A percentile compares a stretch with the other conserved stretches of the same genome.
Evolutionary conservation across 352 stramenopile genomes (phyloP).

Genomic region (Salisapilia sapeloensis): DNA sequence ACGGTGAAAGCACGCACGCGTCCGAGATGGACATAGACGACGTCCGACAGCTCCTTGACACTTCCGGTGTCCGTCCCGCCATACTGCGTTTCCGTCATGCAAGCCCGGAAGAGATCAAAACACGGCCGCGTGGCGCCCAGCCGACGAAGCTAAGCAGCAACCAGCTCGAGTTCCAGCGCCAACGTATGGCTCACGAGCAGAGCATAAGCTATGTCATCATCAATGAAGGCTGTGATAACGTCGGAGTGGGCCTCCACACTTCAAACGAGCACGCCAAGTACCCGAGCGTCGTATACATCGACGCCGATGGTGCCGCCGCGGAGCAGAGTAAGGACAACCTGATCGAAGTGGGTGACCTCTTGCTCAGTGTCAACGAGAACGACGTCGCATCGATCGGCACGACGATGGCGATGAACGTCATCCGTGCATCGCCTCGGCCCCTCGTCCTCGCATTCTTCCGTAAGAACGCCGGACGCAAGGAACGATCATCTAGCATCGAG

Average conservation of each 20-base stretch:
- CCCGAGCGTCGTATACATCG: conserved; percentile 23
- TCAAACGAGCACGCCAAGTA: conserved; percentile 29
- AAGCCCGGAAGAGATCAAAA: conserved; percentile 19
- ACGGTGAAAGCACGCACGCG: conserved; percentile 21
- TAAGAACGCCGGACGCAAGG: conserved; percentile 7
- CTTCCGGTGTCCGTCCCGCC: conserved; percentile 35
- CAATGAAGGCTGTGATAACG: conserved; percentile 37
- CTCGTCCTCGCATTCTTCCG: conserved; percentile 52
- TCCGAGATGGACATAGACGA: conserved; percentile 19
- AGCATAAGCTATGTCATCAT: conserved; percentile 49
- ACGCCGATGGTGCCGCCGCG: conserved; percentile 9
- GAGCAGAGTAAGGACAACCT: conserved; percentile 9
- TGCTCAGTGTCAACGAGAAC: conserved; percentile 58
- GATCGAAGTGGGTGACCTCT: conserved; percentile 23
- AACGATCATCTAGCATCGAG: conserved; percentile 21
- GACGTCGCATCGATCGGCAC: conserved; percentile 40
- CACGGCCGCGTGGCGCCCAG: conserved; percentile 6
- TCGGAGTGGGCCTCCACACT: conserved; percentile 32
- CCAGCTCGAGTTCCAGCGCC: conserved; percentile 13
- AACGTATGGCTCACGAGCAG: conserved; percentile 32
- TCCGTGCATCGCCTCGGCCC: conserved; percentile 45
- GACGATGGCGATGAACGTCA: conserved; percentile 30
- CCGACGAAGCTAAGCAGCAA: conserved; percentile 1
- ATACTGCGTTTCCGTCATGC: conserved; percentile 44
- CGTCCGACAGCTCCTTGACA: conserved; percentile 35